Base-by-base conservation (phyloP, 2,329 filamentous ascomycete genomes). In the Davidsoniella virescens region DNA sequence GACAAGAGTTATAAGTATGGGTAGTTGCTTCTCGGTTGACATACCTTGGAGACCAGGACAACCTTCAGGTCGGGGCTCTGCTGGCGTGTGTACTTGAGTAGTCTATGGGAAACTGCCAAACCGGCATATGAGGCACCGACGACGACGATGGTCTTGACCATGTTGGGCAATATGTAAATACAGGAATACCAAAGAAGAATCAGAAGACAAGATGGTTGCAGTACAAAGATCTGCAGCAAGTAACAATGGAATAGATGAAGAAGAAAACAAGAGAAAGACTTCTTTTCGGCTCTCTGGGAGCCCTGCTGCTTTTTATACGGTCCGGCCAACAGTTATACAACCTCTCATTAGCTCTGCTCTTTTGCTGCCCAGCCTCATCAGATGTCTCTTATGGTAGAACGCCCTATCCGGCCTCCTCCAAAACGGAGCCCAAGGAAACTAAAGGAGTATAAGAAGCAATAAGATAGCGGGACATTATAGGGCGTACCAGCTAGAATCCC, bases 71-170 rank as follows among this genome's bases (percentile, higher is more conserved):
- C 67, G 49, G 67, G 62, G 39, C 67, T 59, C 7, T 65, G 57
- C 38, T 64, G 65, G 42, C 61, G 63, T 1, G 69, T 69, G 56
- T 75, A 67, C 59, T 75, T 75, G 52, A 78, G 67, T 2, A 78
- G 64, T 18, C 69, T 67, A 56, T 78, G 74, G 25, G 73, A 69
- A 18, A 75, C 59, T 49, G 70, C 68, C 44, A 77, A 63, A 51
- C 73, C 74, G 47, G 65, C 73, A 41, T 70, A 70, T 47, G 73
- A 69, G 53, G 71, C 74, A 38, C 74, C 74, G 16, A 77, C 62
- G 44, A 78, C 63, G 5, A 77, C 66, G 38, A 78, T 65, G 4
- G 70, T 76, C 57, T 72, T 70, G 26, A 65, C 59, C 70, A 73
- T 75, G 38, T 60, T 56, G 49, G 40, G 36, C 20, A 20, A 41